Base-by-base conservation (phyloP, 352 stramenopile species). In the Blastocystis sp. region DNA sequence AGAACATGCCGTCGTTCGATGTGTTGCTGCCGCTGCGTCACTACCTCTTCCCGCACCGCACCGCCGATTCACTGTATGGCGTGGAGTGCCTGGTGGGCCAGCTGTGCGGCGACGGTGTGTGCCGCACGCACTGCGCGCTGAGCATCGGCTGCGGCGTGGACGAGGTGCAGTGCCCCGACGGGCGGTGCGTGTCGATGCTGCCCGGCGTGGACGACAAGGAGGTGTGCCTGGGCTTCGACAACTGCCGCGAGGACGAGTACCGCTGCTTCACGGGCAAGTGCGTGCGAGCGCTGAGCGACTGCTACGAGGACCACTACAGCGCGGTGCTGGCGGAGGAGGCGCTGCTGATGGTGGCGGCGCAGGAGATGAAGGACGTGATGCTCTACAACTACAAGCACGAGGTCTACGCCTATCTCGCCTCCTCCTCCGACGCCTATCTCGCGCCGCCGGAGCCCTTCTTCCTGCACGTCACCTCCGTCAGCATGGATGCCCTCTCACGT, bases 201-300 rank as follows among this genome's bases (percentile, higher is more conserved):
- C 69, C 69, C 4, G 69, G 69, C 7, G 40, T 62, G 11, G 21
- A 62, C 19, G 69, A 79, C n/a, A 79, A 2, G 3, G 38, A 28
- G 1, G 40, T 79, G 3, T 79, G 69, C 28, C 48, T 9, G 19
- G 69, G 69, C 1, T 5, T 34, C 40, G 21, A 40, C 28, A 79
- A 79, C 23, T 79, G 69, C 60, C 17, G 21, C 19, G 14, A 60
- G 2, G 43, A 61, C 56, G 23, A 60, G 9, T 23, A 48, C 2
- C 69, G 69, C 40, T 79, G 69, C n/a, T 79, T 64, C 69, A 64
- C 56, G 21, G 69, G 69, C 48, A 53, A 23, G 21, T 79, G 69
- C 56, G 48, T 61, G 7, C 2, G 28, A 2, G 10, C 69, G 4
- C 14, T 79, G 41, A 61, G 5, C 23, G 69, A 79, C 14, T 79